These are phyloP conservation scores for Camillea tinctor DNA, from an alignment of 2,329 filamentous ascomycete species.

Conservation along the genomic window DNA sequence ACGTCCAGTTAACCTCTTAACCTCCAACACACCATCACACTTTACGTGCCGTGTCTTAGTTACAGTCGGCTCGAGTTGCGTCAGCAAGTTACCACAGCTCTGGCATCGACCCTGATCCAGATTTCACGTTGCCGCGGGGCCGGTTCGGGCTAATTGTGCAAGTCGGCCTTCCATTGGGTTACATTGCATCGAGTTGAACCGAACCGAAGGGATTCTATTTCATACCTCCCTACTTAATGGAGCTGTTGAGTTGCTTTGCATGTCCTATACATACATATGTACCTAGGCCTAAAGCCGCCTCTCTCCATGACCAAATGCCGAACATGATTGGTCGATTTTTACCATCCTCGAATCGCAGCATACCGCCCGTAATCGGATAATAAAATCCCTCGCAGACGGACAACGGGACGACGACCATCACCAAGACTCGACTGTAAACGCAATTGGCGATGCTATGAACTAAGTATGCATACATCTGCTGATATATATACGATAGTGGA, in stretches of 20 bases:
- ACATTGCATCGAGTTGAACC: neutral
- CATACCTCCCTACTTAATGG: too few relatives aligned
- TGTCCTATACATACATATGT: neutral
- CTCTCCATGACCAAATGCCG: neutral
- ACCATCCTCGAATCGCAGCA: neutral
- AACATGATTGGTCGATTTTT: neutral
- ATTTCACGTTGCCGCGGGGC: constrained; percentile 16
- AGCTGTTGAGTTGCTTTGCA: neutral
- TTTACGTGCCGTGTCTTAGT: neutral
- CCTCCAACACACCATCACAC: neutral
- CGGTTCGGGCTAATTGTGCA: constrained; percentile 32
- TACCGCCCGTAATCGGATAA: neutral
- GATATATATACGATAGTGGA: neutral
- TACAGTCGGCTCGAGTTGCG: neutral
- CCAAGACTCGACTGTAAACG: neutral
- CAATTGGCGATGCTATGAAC: neutral
- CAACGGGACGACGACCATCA: neutral
- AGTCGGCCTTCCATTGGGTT: neutral
- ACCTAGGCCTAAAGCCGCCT: too few relatives aligned
- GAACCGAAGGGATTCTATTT: too few relatives aligned
- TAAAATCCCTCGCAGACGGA: neutral
- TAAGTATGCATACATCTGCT: neutral
- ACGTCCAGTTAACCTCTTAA: neutral
- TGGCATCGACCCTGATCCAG: neutral
- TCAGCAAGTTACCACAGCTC: neutral